Base-by-base conservation (phyloP, 257 asterid species). In the Solanum tacnaense region DNA sequence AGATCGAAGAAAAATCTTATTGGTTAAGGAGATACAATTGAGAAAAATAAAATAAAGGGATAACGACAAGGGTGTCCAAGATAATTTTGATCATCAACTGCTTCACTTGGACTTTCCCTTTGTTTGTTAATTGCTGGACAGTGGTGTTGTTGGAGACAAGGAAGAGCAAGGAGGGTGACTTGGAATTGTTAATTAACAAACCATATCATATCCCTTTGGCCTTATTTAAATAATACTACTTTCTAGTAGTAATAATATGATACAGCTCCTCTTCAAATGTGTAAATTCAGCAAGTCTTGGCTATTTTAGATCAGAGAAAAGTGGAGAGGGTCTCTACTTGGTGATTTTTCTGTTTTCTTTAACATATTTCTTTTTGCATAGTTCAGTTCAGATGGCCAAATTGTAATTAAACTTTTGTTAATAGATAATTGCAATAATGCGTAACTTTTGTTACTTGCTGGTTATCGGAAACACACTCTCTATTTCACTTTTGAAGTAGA, bases 401-500 rank as follows among this genome's bases (percentile, higher is more conserved):
- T 71, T 93, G 98, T 93, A 91, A 91, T 93, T 92, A 92, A 87
- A 85, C 92, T 88, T 88, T 86, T 93, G 93, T 92, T 91, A 44
- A 90, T 92, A 91, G 67, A 88, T 92, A 90, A 92, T 88, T 88
- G 92, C 93, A 92, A 83, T 71, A 71, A 13, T 34, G 71, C 73
- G 41, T 0, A 7, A 18, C n/a, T 72, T 73, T n/a, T 31, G 56
- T 46, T 32, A 12, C 23, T 68, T 29, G 75, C 9, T 68, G 7
- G 6, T n/a, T 58, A 58, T 58, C 12, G 5, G 2, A 62, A 62
- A 9, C 71, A 52, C 10, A 0, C 65, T 52, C 62, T 52, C n/a
- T 18, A 7, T 56, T 18, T 6, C n/a, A 56, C n/a, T 56, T 56
- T 56, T 52, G 9, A 52, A 18, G n/a, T 18, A 52, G 4, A 18